Base-by-base conservation (phyloP, 768 basidiomycete genomes). In the Coprinellus micaceus region DNA sequence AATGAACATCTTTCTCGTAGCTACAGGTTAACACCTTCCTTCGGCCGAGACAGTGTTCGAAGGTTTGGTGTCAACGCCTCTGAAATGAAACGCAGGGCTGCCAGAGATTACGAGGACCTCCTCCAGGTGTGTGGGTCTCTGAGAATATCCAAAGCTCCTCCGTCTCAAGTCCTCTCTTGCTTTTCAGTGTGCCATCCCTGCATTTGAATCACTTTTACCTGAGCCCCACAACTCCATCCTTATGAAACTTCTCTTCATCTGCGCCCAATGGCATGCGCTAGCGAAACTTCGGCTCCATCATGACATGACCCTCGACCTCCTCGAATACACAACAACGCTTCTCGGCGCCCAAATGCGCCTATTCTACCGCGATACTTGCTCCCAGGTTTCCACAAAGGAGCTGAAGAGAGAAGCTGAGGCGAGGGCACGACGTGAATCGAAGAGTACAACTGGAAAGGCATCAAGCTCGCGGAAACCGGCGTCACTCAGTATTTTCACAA, bases 31-130 rank as follows among this genome's bases (percentile, higher is more conserved):
- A 50, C 61, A 1, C 54, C 61, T 0, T 51, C 60, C 13, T 66
- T 67, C 47, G 63, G 66, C 1, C 17, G 51, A 19, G 58, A 57
- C 2, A 54, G 64, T 0, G 73, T 75, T 11, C 59, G 65, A 0
- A 41, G 54, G 4, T 74, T 74, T 49, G 47, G 52, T 6, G 50
- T 49, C 0, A 69, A 69, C 52, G 60, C 68, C 0, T 64, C 68
- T 0, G 63, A 68, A 6, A 60, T 69, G 60, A 62, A 63, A 29
- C 61, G 70, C 3, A 51, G 64, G 7, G 65, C 64, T 9, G 73
- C 68, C 11, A 55, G 65, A 1, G 68, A 74, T 41, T 74, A 65
- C 29, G 69, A 74, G 39, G 67, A 75, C 21, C 47, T 73, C 5
- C 62, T 74, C 0, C 72, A 74, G 64, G 74, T 67, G 56, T 37